A percentile compares a stretch with the other conserved stretches of the same genome.
phyloP scores from a whole-genome alignment of 345 rosid species.

The Luvunga scandens region DNA sequence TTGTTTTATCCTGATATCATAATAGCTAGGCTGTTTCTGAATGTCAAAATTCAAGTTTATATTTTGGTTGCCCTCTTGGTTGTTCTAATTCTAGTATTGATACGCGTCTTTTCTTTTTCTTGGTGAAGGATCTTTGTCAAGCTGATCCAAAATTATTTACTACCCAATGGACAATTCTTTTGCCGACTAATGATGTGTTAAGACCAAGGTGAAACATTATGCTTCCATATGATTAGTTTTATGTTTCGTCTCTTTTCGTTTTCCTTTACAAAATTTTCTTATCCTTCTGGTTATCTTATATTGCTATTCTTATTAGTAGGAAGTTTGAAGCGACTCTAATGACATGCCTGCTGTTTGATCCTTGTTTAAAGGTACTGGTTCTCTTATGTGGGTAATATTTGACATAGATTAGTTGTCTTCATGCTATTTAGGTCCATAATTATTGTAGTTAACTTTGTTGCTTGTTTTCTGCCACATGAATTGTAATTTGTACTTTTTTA shows the following conservation, averaged over 20 bases:
- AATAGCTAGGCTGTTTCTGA: background rate
- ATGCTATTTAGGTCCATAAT: background rate
- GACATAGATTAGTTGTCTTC: slow-evolving; percentile 1
- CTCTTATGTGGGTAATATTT: background rate
- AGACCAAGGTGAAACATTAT: slow-evolving; percentile 54
- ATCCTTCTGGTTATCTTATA: slow-evolving; percentile 18
- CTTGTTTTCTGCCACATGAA: background rate
- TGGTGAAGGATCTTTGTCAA: slow-evolving; percentile 76
- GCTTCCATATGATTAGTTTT: slow-evolving; percentile 13
- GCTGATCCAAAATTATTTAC: slow-evolving; percentile 89
- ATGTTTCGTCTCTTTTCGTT: background rate
- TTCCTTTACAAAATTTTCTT: slow-evolving; percentile 5
- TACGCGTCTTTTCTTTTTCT: slow-evolving; percentile 1
- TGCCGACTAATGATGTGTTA: slow-evolving; percentile 79
- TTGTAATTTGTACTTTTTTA: background rate
- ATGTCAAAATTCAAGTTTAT: background rate
- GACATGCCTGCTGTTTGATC: slow-evolving; percentile 87
- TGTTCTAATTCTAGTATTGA: background rate
- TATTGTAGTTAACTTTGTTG: slow-evolving; percentile 3
- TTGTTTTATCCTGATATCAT: background rate
- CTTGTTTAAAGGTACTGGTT: slow-evolving; percentile 68
- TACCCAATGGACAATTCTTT: slow-evolving; percentile 79
- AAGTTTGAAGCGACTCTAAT: slow-evolving; percentile 78
- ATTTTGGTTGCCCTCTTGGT: background rate
- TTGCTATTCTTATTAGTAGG: slow-evolving; percentile 43